A percentile compares a stretch with the other conserved stretches of the same genome.
phyloP scores from a whole-genome alignment of 2,329 filamentous ascomycete species.

The Neonectria sp. region DNA sequence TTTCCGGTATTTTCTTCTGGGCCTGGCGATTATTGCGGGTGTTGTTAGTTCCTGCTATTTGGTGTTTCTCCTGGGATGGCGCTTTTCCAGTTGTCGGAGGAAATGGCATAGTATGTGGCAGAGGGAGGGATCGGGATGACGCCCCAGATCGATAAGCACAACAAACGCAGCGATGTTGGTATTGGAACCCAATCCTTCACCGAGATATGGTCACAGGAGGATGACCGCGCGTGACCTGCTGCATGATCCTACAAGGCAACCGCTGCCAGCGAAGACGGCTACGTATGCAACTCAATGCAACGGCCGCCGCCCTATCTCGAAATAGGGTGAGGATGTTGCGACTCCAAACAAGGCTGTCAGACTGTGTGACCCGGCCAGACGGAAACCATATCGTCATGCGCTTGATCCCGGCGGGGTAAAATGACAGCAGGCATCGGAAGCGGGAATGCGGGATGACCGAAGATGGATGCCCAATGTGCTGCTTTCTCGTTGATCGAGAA shows the following conservation, averaged over 20 bases:
- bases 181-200: conserved; percentile 8
- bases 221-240: conserved; percentile 15
- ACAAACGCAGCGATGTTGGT: not conserved
- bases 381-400: not conserved
- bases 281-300: conserved; percentile 23
- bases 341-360: conserved; percentile 8
- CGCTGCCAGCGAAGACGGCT: conserved; percentile 5
- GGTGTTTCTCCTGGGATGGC: not conserved
- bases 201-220: conserved; percentile 14
- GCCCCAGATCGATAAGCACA: not conserved
- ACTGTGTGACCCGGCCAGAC: conserved; percentile 5
- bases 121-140: not conserved
- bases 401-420: not conserved
- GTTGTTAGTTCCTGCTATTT: too few relatives aligned
- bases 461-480: conserved; percentile 17
- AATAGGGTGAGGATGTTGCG: conserved; percentile 2
- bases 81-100: not conserved
- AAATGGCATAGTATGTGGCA: not conserved
- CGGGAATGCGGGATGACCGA: not conserved
- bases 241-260: conserved; percentile 15
- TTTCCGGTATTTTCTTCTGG: too few relatives aligned
- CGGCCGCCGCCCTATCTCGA: not conserved
- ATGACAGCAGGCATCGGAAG: not conserved
- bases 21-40: too few relatives aligned
- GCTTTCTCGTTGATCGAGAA: conserved; percentile 6